Evolutionary conservation across 73 alveolate species (phyloP).

Genomic region (Tetrahymena thermophila): DNA sequence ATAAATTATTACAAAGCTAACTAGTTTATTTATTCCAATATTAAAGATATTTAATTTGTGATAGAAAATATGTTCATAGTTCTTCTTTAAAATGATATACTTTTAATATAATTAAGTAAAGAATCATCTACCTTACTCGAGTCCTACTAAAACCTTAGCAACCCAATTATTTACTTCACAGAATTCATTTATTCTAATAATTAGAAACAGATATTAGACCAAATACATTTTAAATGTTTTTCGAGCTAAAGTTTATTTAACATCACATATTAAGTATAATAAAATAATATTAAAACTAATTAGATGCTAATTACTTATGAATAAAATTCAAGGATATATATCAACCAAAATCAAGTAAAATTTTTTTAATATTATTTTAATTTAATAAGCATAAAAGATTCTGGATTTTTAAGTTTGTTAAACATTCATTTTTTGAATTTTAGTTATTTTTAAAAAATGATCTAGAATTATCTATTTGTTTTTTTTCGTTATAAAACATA

Average conservation of each 20-base stretch:
- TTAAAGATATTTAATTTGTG: not conserved
- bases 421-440: no score
- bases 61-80: not conserved
- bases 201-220: not conserved
- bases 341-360: not conserved
- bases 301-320: not conserved
- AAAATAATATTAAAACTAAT: not conserved
- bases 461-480: no score
- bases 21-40: not conserved
- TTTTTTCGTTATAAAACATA: no score
- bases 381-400: no score
- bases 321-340: not conserved
- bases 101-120: not conserved
- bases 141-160: not conserved
- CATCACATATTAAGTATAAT: not conserved
- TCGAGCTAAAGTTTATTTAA: not conserved
- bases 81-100: not conserved
- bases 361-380: no score
- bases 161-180: not conserved
- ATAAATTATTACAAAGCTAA: not conserved
- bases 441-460: no score
- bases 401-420: no score
- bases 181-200: not conserved
- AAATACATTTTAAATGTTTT: not conserved
- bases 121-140: not conserved